phyloP scores from a whole-genome alignment of 2,329 filamentous ascomycete genomes.

The Dactylellina sp. region DNA sequence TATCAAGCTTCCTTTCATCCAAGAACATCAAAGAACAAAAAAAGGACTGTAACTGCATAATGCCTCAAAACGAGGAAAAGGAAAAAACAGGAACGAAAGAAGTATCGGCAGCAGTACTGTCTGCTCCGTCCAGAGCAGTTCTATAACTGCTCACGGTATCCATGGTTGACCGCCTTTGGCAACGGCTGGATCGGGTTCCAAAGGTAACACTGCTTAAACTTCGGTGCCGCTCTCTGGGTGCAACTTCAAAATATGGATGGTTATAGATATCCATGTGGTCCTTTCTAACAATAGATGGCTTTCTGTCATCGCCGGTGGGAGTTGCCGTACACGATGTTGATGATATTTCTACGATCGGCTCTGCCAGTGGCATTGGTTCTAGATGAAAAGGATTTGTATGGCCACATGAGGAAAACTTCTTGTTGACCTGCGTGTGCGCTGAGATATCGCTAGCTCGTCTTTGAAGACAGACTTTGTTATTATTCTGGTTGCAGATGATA shows the following conservation, averaged over 20 bases:
- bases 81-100: constrained; percentile 39
- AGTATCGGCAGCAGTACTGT: constrained; percentile 17
- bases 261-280: constrained; percentile 49
- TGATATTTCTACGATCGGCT: neutral
- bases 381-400: constrained; percentile 27
- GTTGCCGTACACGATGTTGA: constrained; percentile 21
- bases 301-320: constrained; percentile 12
- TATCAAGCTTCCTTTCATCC: too few species aligned
- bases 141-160: constrained; percentile 37
- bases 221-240: constrained; percentile 28
- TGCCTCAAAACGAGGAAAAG: neutral
- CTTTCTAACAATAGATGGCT: constrained; percentile 33
- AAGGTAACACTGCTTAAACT: constrained; percentile 43
- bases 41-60: too few species aligned
- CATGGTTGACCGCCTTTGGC: constrained; percentile 32
- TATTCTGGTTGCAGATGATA: constrained; percentile 3
- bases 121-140: constrained; percentile 42
- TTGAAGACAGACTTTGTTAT: neutral
- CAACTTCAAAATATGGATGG: constrained; percentile 54
- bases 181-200: constrained; percentile 3
- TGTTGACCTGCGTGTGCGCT: constrained; percentile 18
- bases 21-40: too few species aligned
- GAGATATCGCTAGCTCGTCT: constrained; percentile 19
- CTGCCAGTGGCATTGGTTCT: neutral
- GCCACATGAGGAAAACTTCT: constrained; percentile 22